Base-by-base conservation (phyloP, 2,329 filamentous ascomycete genomes). In the Nothophoma quercina region DNA sequence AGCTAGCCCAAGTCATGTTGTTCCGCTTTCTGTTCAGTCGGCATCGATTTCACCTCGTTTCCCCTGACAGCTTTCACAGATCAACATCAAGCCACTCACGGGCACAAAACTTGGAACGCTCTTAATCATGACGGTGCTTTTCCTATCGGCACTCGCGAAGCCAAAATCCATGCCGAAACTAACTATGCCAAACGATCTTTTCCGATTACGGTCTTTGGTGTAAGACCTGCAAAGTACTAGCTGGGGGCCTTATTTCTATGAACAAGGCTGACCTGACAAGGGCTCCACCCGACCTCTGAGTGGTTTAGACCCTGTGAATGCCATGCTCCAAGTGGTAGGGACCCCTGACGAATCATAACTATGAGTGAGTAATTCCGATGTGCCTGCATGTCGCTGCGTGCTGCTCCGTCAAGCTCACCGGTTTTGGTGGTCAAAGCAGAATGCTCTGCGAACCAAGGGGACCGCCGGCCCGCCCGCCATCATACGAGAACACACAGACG, bases 261-360 rank as follows among this genome's bases (percentile, higher is more conserved):
- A 42, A 55, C 51, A 68, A 71, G 70, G 69, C 69, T 72, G 69
- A 72, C 58, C 65, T 66, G 56, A 55, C 43, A 36, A 36, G 41
- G 28, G 45, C 16, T 33, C 45, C 45, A 45, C 51, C 29, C 38
- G 32, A 36, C 32, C 39, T 22, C 25, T 54, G 41, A 47, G 29
- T 47, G 50, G 51, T 42, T 40, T 51, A 43, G 57, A 59, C 33
- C 38, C 50, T 60, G 39, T 45, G 25, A 30, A 41, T 49, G 44
- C 34, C 34, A 49, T 34, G 40, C 13, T 47, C 39, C 44, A 41
- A 51, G 36, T 48, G 47, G 34, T 42, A 22, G 32, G 43, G 25
- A 25, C 25, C 25, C 45, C 48, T 51, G 48, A 41, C 56, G 49
- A 59, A 59, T 59, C 33, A 54, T 19, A 49, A 16, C 23, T 10